Evolutionary conservation across 257 asterid genomes (phyloP), one percentile per base, ranked within the genome.

Genomic region (Solanum paucissectum): DNA sequence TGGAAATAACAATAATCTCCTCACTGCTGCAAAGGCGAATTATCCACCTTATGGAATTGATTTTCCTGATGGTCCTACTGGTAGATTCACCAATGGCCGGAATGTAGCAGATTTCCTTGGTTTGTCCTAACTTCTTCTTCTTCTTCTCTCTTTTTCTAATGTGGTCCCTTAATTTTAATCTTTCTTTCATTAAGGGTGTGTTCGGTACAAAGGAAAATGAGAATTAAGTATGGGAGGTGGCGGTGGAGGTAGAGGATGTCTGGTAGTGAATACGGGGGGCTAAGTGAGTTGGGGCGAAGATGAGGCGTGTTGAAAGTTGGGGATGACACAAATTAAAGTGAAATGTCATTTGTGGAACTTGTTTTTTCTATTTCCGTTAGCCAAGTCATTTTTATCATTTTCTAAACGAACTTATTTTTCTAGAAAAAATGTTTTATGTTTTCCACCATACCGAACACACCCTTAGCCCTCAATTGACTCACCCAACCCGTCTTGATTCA

Each of bases 51-150:
- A 93, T 49, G 93, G 93, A 32, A 74, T 91, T 58, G 95, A 93
- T 69, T 91, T 87, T 12, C 94, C 93, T 4, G 69, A 12, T 4
- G 93, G 94, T 0, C 83, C 92, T 0, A 92, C 94, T 6, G 94
- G 94, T 12, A 89, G 95, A 86, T 91, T 89, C 87, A 86, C 87
- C 89, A 93, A 93, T 25, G 92, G 93, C 14, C 86, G 89, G 14
- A 93, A 87, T 62, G 8, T 40, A 0, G 93, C 89, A 0, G 95
- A 93, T 46, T 20, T 89, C 71, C 36, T 92, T 20, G 94, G 94
- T 55, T 55, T 55, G n/a, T 92, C 52, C 62, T 29, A 46, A 36
- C 52, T 62, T 68, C 5, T 29, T 75, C 37, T 42, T 74, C 12
- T 74, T 68, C 7, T 10, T 23, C 77, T 27, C 20, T 29, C 4